Percentiles rank a stretch among this genome's conserved stretches.
Evolutionary conservation across 495 filamentous ascomycete species (phyloP).

Genomic region (Bathelium albidoporum): DNA sequence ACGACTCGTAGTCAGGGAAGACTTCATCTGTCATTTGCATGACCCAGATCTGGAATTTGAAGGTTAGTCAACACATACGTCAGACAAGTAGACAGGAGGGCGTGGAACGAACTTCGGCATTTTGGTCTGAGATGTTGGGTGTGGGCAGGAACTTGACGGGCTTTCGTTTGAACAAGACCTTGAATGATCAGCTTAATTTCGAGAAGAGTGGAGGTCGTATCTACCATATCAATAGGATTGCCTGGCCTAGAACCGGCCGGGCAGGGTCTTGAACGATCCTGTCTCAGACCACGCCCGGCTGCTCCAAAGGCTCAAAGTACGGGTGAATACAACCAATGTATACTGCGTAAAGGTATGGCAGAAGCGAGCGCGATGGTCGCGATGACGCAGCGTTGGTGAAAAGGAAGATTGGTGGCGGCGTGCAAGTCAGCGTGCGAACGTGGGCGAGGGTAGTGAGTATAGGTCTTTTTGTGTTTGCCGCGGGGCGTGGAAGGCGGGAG

Average conservation of each 20-base stretch:
- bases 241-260: conserved; percentile 1
- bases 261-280: neutral
- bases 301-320: neutral
- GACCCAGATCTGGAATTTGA: conserved; percentile 66
- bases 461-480: neutral
- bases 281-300: neutral
- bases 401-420: neutral
- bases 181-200: neutral
- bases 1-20: conserved; percentile 81
- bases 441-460: neutral
- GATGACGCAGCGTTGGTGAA: neutral
- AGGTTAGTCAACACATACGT: conserved; percentile 14
- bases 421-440: neutral
- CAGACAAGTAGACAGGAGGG: no score
- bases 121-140: conserved; percentile 67
- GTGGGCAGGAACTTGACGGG: conserved; percentile 72
- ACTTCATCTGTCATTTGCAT: conserved; percentile 84
- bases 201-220: neutral
- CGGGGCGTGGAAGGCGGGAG: neutral
- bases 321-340: neutral
- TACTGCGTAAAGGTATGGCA: neutral
- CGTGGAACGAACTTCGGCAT: conserved; percentile 56
- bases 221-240: neutral
- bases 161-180: conserved; percentile 96
- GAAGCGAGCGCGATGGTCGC: neutral